Conservation (phyloP, 2,329 filamentous ascomycete genomes). For the Hymenoscyphus occultus region DNA sequence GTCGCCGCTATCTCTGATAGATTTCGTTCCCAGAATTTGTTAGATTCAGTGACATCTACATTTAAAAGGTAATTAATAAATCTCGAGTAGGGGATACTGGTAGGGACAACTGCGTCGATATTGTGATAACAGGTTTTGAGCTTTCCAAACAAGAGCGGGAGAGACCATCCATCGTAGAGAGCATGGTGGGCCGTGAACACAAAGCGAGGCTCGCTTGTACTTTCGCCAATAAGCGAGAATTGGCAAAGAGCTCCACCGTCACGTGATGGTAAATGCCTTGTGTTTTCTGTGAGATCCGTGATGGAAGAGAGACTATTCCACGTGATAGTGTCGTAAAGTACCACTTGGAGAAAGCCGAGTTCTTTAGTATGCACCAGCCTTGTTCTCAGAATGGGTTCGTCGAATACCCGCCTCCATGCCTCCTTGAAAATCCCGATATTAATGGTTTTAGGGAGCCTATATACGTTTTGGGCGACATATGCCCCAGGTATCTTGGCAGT, state of each 20-base stretch:
- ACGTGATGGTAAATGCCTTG: conserved; percentile 9
- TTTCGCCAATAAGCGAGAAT: conserved; percentile 13
- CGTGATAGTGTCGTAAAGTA: conserved; percentile 13
- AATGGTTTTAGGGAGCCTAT: conserved; percentile 21
- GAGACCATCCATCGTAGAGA: conserved; percentile 50
- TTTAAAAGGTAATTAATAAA: conserved; percentile 46
- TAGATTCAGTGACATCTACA: conserved; percentile 22
- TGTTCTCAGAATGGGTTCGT: conserved; percentile 36
- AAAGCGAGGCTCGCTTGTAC: conserved; percentile 36
- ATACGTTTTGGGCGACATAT: conserved; percentile 37
- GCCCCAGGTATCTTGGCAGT: conserved; percentile 33
- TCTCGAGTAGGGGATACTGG: conserved; percentile 1
- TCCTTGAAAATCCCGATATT: conserved; percentile 23
- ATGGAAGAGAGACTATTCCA: conserved; percentile 11
- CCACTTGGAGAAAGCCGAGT: conserved; percentile 19
- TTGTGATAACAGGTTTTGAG: conserved; percentile 14
- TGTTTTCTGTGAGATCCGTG: conserved; percentile 11
- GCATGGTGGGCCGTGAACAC: conserved; percentile 51
- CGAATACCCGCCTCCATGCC: conserved; percentile 31
- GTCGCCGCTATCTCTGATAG: conserved; percentile 11
- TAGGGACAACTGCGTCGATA: background rate
- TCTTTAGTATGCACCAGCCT: conserved; percentile 27
- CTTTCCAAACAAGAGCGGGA: conserved; percentile 26
- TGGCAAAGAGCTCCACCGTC: conserved; percentile 10
- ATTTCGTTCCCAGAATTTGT: conserved; percentile 15